Evolutionary conservation across 75 land plant genomes (phyloP).

Genomic region (Ceratopteris richardii): DNA sequence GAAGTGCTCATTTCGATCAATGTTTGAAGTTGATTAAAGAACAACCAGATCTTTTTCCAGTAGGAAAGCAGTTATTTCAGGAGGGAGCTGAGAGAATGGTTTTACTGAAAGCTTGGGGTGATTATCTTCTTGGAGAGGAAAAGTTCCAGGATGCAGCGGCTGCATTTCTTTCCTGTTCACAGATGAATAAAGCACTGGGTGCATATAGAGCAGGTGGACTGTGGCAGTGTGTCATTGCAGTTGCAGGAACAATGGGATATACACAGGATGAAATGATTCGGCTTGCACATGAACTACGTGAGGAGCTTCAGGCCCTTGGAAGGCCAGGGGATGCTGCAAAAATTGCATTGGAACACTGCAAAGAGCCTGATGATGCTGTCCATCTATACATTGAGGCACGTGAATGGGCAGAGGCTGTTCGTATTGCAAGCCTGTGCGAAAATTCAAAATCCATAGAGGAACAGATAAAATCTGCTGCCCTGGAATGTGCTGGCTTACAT

Average conservation of each 20-base stretch:
- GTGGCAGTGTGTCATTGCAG: conserved; percentile 69
- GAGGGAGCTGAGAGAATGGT: conserved; percentile 26
- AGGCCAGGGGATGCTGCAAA: conserved; percentile 91
- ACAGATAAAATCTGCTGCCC: conserved; percentile 45
- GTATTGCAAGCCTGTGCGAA: conserved; percentile 47
- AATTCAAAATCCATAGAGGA: conserved; percentile 43
- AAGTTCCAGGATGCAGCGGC: conserved; percentile 86
- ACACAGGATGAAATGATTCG: conserved; percentile 33
- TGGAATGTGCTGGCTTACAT: conserved; percentile 62
- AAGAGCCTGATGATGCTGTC: conserved; percentile 51
- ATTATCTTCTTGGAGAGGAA: conserved; percentile 56
- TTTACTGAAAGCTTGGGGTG: conserved; percentile 91
- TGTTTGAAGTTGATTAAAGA: conserved; percentile 63
- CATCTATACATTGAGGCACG: conserved; percentile 55
- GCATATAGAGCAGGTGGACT: conserved; percentile 74
- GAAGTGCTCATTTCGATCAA: conserved; percentile 57
- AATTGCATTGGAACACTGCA: conserved; percentile 75
- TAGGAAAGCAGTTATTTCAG: conserved; percentile 55
- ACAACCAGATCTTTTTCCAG: conserved; percentile 71
- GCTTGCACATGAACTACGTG: conserved; percentile 77
- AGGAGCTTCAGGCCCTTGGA: conserved; percentile 93
- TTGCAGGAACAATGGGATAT: conserved; percentile 59
- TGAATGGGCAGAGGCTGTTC: conserved; percentile 88
- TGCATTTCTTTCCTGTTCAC: conserved; percentile 59
- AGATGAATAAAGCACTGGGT: conserved; percentile 69